phyloP scores from a whole-genome alignment of 1,139 yeast species.

The Saccharomycopsis hybrid region DNA sequence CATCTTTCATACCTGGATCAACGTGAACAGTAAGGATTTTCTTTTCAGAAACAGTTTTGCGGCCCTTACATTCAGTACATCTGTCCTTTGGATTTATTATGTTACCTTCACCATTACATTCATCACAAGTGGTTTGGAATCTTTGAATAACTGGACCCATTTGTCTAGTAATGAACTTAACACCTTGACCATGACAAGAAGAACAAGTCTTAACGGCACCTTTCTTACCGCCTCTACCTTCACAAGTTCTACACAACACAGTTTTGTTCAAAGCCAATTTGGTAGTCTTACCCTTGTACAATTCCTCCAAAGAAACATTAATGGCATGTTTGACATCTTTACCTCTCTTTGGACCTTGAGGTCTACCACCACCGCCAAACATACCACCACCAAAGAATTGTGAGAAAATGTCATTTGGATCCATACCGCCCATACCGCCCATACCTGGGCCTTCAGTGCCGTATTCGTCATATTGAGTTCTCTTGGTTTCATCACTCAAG shows the following conservation, averaged over 20 bases:
- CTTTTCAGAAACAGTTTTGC: constrained; percentile 81
- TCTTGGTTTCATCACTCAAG: constrained; percentile 78
- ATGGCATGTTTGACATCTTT: constrained; percentile 89
- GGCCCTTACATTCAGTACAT: constrained; percentile 84
- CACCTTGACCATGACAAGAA: constrained; percentile 85
- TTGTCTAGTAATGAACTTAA: constrained; percentile 89
- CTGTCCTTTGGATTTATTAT: constrained; percentile 82
- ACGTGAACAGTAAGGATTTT: constrained; percentile 91
- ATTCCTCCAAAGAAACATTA: constrained; percentile 81
- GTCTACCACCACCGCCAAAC: constrained; percentile 49
- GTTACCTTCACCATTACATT: constrained; percentile 90
- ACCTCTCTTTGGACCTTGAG: constrained; percentile 83
- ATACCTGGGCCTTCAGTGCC: constrained; percentile 84
- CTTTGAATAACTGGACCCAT: constrained; percentile 99
- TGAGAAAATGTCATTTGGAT: constrained; percentile 85
- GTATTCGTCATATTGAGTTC: constrained; percentile 80
- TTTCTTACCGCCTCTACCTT: constrained; percentile 94
- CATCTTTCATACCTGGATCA: constrained; percentile 96
- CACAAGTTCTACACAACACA: constrained; percentile 78
- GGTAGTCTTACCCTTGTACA: constrained; percentile 91
- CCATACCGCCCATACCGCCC: constrained; percentile 68
- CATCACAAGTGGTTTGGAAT: constrained; percentile 92
- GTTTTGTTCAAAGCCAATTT: constrained; percentile 93
- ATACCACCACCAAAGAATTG: constrained; percentile 82
- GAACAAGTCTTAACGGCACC: constrained; percentile 86